phyloP scores from a whole-genome alignment of 768 basidiomycete species.

The Serendipita sp. region DNA sequence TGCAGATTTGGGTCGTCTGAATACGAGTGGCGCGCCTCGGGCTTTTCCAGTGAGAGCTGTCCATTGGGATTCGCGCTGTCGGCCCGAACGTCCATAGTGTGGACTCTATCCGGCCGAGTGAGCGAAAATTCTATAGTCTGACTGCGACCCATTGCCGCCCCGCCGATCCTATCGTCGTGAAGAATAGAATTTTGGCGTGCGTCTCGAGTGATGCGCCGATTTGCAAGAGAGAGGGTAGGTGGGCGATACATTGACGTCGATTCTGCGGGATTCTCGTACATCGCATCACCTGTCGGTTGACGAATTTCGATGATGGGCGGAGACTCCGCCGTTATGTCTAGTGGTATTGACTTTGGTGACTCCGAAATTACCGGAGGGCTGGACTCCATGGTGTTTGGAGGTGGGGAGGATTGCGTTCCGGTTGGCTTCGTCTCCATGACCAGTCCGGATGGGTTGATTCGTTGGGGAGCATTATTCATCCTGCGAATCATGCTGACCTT shows the following conservation, averaged over 20 bases:
- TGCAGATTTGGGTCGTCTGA: background rate
- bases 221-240: background rate
- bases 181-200: background rate
- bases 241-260: background rate
- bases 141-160: background rate
- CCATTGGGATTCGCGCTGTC: background rate
- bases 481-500: conserved; percentile 1
- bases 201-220: background rate
- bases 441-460: conserved; percentile 1
- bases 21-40: background rate
- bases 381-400: background rate
- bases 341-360: background rate
- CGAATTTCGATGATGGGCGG: background rate
- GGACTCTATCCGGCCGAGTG: background rate
- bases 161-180: background rate
- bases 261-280: background rate
- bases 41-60: background rate
- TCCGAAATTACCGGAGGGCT: background rate
- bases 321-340: background rate
- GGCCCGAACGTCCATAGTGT: background rate
- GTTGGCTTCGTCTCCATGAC: background rate
- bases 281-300: background rate
- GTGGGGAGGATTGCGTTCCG: background rate
- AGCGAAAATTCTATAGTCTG: background rate
- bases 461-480: background rate